phyloP scores from a whole-genome alignment of 805 yeast genomes.

The Candida multigemmis region DNA sequence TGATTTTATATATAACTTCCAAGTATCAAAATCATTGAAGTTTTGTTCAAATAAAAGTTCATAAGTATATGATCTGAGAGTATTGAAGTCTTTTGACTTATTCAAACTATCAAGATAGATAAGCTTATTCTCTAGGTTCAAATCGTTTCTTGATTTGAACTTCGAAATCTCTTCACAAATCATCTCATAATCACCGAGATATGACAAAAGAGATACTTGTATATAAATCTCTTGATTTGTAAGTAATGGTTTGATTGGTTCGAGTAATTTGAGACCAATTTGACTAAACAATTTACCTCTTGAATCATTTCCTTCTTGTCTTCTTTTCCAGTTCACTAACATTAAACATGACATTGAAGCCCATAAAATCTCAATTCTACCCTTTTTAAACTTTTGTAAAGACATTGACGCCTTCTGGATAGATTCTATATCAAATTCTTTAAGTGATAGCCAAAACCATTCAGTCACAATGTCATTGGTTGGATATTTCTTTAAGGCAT shows the following conservation, averaged over 20 bases:
- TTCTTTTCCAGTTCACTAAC: conserved; percentile 16
- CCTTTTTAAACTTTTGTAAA: conserved; percentile 20
- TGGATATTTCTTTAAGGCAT: conserved; percentile 50
- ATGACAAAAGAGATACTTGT: conserved; percentile 39
- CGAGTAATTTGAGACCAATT: conserved; percentile 52
- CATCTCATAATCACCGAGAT: conserved; percentile 22
- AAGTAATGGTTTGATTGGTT: conserved; percentile 39
- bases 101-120: conserved; percentile 41
- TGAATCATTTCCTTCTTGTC: conserved; percentile 15
- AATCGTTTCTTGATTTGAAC: conserved; percentile 10
- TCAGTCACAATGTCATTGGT: conserved; percentile 34
- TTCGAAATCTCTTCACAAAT: conserved; percentile 9
- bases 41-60: conserved; percentile 34
- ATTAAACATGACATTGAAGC: conserved; percentile 46
- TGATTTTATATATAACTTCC: conserved; percentile 49
- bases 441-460: conserved; percentile 53
- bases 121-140: conserved; percentile 58
- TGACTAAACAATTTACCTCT: conserved; percentile 47
- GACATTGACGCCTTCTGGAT: conserved; percentile 45
- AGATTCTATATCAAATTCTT: conserved; percentile 36
- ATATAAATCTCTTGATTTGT: conserved; percentile 63
- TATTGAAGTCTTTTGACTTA: conserved; percentile 30
- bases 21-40: conserved; percentile 72
- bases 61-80: conserved; percentile 30
- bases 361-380: conserved; percentile 36